These are phyloP conservation scores for Candida smagusa DNA, from an alignment of 1,139 yeast genomes.

Conservation along the genomic window DNA sequence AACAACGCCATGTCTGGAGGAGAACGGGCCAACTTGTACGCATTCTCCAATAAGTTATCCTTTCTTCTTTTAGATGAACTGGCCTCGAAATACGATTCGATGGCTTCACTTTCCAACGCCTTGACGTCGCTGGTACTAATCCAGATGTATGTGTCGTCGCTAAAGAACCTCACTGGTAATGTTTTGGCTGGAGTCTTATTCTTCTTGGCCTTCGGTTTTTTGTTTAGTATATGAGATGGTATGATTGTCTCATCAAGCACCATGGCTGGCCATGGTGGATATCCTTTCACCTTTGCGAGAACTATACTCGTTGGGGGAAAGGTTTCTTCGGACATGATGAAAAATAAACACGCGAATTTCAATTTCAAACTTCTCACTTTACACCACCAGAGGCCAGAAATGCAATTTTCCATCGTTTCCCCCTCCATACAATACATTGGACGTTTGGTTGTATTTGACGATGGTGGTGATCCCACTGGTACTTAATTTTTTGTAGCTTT, in stretches of 20 bases:
- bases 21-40: constrained; percentile 37
- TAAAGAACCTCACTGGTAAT: constrained; percentile 57
- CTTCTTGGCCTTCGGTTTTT: constrained; percentile 43
- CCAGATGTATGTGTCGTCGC: constrained; percentile 69
- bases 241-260: constrained; percentile 56
- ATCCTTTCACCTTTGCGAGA: constrained; percentile 72
- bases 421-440: not conserved
- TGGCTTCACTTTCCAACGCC: constrained; percentile 22
- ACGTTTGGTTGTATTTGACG: too few species aligned
- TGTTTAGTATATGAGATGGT: constrained; percentile 49
- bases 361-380: too few species aligned
- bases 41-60: constrained; percentile 35
- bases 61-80: constrained; percentile 26
- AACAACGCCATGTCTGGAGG: constrained; percentile 45
- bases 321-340: constrained; percentile 1
- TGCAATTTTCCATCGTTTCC: constrained; percentile 5
- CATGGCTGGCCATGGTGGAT: constrained; percentile 83
- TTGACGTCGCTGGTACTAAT: constrained; percentile 44
- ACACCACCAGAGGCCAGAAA: constrained; percentile 1
- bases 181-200: constrained; percentile 17
- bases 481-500: constrained; percentile 2
- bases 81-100: constrained; percentile 25
- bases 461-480: too few species aligned
- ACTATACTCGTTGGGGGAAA: constrained; percentile 37
- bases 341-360: too few species aligned